phyloP scores from a whole-genome alignment of 345 rosid genomes.

The Stellera chamaejasme region DNA sequence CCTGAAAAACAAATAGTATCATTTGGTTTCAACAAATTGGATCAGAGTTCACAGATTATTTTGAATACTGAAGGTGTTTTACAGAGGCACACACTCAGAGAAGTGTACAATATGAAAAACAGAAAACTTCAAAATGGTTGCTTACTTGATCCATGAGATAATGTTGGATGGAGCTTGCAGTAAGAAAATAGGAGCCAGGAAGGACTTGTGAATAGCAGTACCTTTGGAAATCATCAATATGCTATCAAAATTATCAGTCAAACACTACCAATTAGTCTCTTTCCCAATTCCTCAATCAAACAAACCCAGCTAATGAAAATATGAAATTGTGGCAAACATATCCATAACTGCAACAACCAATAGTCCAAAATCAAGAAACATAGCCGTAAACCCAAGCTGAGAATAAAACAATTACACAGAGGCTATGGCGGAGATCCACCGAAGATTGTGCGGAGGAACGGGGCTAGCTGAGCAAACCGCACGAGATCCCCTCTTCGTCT shows the following conservation, averaged over 20 bases:
- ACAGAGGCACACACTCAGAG: no score
- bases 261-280: background rate
- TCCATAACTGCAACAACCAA: background rate
- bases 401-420: constrained; percentile 40
- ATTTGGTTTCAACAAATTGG: constrained; percentile 4
- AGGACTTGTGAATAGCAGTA: constrained; percentile 60
- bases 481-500: constrained; percentile 37
- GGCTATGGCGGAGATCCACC: constrained; percentile 64
- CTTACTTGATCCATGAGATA: constrained; percentile 84
- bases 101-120: background rate
- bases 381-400: background rate
- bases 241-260: constrained; percentile 23
- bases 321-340: constrained; percentile 7
- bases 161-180: constrained; percentile 61
- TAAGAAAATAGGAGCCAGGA: constrained; percentile 74
- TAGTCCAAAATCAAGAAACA: background rate
- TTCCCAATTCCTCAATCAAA: no score
- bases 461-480: constrained; percentile 61
- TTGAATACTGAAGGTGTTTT: no score
- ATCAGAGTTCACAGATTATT: no score
- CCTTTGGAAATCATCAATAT: constrained; percentile 67
- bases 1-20: constrained; percentile 33
- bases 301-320: background rate
- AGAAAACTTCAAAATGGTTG: constrained; percentile 3
- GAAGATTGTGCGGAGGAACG: constrained; percentile 41